Conservation (phyloP, 768 basidiomycete species). For the Tylopilus cervinicoccineus region DNA sequence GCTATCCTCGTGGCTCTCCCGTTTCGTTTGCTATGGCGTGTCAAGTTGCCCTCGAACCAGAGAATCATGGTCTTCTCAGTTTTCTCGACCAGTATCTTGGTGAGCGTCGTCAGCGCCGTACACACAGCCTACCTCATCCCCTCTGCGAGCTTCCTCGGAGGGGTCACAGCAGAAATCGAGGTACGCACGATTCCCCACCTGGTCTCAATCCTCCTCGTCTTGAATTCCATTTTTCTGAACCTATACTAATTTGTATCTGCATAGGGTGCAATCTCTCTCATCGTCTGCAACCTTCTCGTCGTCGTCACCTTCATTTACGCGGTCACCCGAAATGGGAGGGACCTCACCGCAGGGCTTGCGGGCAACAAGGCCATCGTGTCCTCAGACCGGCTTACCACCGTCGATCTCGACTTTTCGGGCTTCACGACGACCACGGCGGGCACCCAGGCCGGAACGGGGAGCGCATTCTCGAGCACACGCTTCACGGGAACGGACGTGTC, state of each 20-base stretch:
- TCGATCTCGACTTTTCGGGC: conserved; percentile 18
- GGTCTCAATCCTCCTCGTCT: neutral
- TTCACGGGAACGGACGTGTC: conserved; percentile 8
- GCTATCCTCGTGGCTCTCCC: conserved; percentile 43
- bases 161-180: conserved; percentile 40
- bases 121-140: conserved; percentile 42
- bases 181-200: conserved; percentile 22
- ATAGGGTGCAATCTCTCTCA: conserved; percentile 36
- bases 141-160: conserved; percentile 3
- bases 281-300: conserved; percentile 42
- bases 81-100: conserved; percentile 52
- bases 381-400: conserved; percentile 22
- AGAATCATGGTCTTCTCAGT: conserved; percentile 40
- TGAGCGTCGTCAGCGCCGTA: conserved; percentile 41
- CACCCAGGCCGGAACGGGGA: neutral
- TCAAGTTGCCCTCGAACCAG: conserved; percentile 38
- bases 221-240: neutral
- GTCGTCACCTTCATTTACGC: conserved; percentile 34
- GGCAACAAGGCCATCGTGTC: neutral
- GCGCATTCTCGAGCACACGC: neutral
- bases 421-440: neutral
- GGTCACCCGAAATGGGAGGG: conserved; percentile 4
- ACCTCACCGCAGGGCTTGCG: conserved; percentile 5
- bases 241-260: too few species aligned
- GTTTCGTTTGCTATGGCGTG: conserved; percentile 39